Evolutionary conservation across 257 asterid genomes (phyloP).

Genomic region (Cinchona pubescens): DNA sequence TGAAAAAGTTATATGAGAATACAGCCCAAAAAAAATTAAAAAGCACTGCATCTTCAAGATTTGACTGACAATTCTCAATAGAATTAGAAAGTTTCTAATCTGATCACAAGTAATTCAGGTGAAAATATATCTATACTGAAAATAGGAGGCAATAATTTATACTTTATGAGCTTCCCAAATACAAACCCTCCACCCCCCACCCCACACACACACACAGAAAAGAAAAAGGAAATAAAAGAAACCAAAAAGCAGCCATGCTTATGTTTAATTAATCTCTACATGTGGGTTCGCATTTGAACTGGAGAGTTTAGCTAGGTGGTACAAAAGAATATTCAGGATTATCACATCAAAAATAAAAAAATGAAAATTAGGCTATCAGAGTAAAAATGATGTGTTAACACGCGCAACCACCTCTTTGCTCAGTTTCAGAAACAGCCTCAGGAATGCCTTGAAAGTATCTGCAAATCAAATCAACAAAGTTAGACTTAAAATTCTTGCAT

Average conservation of each 20-base stretch:
- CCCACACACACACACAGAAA: too few species aligned
- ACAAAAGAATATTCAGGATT: slow-evolving; percentile 35
- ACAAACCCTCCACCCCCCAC: too few species aligned
- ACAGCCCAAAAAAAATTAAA: too few species aligned
- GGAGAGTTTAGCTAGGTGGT: slow-evolving; percentile 25
- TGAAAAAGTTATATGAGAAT: too few species aligned
- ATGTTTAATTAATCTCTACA: neutral
- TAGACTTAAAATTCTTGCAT: neutral
- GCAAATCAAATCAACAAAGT: slow-evolving; percentile 23
- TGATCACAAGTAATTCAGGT: too few species aligned
- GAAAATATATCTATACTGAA: neutral
- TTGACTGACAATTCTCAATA: neutral
- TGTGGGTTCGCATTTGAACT: neutral
- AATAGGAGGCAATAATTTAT: neutral
- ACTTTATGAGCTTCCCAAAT: neutral
- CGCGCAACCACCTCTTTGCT: slow-evolving; percentile 86
- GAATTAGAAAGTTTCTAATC: too few species aligned
- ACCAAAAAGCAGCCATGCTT: neutral
- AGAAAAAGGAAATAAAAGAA: neutral
- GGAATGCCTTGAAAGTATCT: slow-evolving; percentile 91
- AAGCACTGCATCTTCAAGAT: too few species aligned
- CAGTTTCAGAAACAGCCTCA: slow-evolving; percentile 72
- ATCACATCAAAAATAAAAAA: neutral
- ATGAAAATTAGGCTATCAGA: neutral
- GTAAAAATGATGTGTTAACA: slow-evolving; percentile 45